Conservation (phyloP, 768 basidiomycete genomes). For the Rubroboletus satanas region DNA sequence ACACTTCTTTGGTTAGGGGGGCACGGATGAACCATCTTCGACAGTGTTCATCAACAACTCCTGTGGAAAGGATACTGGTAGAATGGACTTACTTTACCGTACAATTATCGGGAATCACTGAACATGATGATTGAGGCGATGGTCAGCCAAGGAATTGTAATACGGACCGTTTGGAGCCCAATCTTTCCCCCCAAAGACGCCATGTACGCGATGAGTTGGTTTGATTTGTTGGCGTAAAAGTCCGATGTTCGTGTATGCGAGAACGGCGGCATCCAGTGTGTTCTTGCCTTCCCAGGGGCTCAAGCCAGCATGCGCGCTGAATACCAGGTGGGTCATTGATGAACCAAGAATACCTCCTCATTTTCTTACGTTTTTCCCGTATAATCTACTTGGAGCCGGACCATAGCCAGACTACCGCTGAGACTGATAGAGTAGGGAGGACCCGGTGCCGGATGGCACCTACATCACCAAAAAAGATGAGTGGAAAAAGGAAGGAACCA, state of each 20-base stretch:
- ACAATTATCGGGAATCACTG: conserved; percentile 82
- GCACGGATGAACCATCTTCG: conserved; percentile 70
- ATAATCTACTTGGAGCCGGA: conserved; percentile 60
- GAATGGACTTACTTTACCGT: conserved; percentile 53
- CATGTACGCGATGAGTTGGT: conserved; percentile 76
- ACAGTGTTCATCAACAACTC: neutral
- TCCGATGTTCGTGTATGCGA: conserved; percentile 77
- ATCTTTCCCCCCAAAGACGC: conserved; percentile 69
- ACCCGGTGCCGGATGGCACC: conserved; percentile 83
- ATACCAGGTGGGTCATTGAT: neutral
- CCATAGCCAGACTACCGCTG: conserved; percentile 59
- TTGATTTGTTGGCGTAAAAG: conserved; percentile 78
- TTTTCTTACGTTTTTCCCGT: conserved; percentile 62
- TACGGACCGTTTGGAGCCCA: conserved; percentile 69
- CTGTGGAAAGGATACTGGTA: neutral
- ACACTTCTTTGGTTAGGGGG: conserved; percentile 58
- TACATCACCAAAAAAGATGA: conserved; percentile 22
- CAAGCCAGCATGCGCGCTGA: conserved; percentile 71
- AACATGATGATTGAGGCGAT: neutral
- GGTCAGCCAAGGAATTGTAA: neutral
- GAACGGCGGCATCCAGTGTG: conserved; percentile 82
- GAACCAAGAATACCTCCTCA: neutral
- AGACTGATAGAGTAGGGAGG: conserved; percentile 66
- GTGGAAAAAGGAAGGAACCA: neutral
- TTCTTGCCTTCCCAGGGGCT: conserved; percentile 86